Base-by-base conservation (phyloP, 257 asterid species). In the Primulina eburnea region DNA sequence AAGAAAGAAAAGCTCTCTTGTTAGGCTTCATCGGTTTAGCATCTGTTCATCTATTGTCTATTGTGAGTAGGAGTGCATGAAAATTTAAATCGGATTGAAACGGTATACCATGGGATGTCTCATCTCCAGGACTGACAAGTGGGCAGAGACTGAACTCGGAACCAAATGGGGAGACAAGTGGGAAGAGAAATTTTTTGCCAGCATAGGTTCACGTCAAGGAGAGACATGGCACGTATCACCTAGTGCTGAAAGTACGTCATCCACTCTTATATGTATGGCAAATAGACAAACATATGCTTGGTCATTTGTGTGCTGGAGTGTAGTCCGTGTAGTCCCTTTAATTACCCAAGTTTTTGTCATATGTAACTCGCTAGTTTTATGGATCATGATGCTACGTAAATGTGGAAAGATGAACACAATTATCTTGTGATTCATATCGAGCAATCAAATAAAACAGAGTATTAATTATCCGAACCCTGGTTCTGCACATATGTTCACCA, bases 91-190 rank as follows among this genome's bases (percentile, higher is more conserved):
- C 59, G 20, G 62, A 62, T 65, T 28, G 60, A 30, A 9, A 62
- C 56, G 50, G 16, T 56, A 30, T 53, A 57, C 18, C 60, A 28
- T 70, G 60, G 50, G 43, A 63, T 55, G 30, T 29, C 33, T 70
- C 14, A 17, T 63, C 50, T 68, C 26, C 87, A 94, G 99, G 99
- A 94, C 99, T 76, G 99, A 94, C 75, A 94, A 94, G 75, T 94
- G 99, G 99, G 99, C 99, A 32, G 99, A 94, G 85, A 94, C 98
- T 5, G 97, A 84, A 77, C 83, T 91, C 20, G 98, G 96, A 77
- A 94, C 99, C 20, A 94, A 92, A 80, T 94, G 99, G 99, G 99
- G 99, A 73, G 99, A 94, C 79, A 94, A 94, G 77, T 94, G 99
- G 99, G 99, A 94, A 82, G 99, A 94, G 21, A 94, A 83, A 75